Conservation (phyloP, 345 rosid species). For the Theobroma cacao region DNA sequence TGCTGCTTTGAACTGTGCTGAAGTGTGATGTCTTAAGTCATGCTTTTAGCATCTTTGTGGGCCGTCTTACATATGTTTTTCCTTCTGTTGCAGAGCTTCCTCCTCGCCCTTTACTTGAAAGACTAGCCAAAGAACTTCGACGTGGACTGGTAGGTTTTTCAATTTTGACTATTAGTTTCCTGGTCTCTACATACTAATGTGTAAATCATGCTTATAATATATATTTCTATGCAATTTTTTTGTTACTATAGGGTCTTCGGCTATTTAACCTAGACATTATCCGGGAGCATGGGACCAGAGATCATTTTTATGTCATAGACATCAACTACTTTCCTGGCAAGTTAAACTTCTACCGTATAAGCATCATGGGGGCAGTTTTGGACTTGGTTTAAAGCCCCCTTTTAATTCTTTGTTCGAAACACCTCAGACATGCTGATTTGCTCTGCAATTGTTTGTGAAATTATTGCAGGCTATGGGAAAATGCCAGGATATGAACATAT, state of each 20-base stretch:
- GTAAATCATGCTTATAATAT: not conserved
- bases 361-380: not conserved
- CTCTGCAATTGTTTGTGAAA: not conserved
- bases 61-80: conserved; percentile 3
- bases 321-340: conserved; percentile 84
- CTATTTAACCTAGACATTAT: conserved; percentile 80
- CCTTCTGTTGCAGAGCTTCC: conserved; percentile 63
- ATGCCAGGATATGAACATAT: conserved; percentile 83
- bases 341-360: conserved; percentile 6
- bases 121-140: conserved; percentile 74
- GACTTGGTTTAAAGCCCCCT: not conserved
- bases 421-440: not conserved
- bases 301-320: conserved; percentile 72
- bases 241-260: conserved; percentile 53
- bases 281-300: conserved; percentile 67
- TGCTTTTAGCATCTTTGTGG: not conserved
- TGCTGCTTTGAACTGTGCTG: not conserved
- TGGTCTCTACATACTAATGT: not conserved
- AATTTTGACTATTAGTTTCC: not conserved
- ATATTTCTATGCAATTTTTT: not conserved
- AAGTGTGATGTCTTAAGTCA: not conserved
- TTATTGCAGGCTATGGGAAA: conserved; percentile 67
- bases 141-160: conserved; percentile 45
- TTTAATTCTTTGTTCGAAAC: not conserved
- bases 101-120: conserved; percentile 69